phyloP scores from a whole-genome alignment of 2,329 filamentous ascomycete species.

The Botrytis byssoidea region DNA sequence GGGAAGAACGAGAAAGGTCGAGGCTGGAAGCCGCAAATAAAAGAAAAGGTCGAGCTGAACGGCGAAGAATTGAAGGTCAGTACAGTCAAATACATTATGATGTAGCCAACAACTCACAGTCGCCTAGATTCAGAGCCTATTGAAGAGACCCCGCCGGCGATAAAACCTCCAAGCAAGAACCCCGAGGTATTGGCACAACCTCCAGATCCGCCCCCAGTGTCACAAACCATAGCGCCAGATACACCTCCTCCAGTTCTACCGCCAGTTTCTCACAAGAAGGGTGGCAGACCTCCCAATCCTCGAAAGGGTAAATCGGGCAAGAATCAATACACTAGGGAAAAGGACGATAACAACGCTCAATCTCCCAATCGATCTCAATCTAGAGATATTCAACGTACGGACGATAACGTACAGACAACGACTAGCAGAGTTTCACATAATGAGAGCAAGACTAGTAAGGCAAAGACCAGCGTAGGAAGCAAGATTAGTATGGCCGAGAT shows the following conservation, averaged over 20 bases:
- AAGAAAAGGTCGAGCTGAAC: slow-evolving; percentile 77
- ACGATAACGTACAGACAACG: slow-evolving; percentile 52
- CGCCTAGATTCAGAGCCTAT: slow-evolving; percentile 67
- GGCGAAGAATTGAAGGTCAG: slow-evolving; percentile 77
- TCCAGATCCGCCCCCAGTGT: slow-evolving; percentile 47
- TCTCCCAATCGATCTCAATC: slow-evolving; percentile 54
- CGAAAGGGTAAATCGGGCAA: slow-evolving; percentile 67
- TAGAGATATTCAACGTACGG: slow-evolving; percentile 42
- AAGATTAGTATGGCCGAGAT: slow-evolving; percentile 86
- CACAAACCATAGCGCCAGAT: slow-evolving; percentile 47
- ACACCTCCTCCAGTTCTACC: slow-evolving; percentile 47
- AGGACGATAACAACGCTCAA: slow-evolving; percentile 55
- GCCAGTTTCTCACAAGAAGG: slow-evolving; percentile 58
- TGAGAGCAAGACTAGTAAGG: slow-evolving; percentile 37
- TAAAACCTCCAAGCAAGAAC: slow-evolving; percentile 39
- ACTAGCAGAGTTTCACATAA: slow-evolving; percentile 40
- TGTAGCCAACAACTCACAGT: slow-evolving; percentile 41
- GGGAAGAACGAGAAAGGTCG: slow-evolving; percentile 72
- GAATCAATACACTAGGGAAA: slow-evolving; percentile 81
- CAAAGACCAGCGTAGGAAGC: slow-evolving; percentile 43
- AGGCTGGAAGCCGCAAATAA: slow-evolving; percentile 73
- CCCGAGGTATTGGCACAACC: slow-evolving; percentile 33
- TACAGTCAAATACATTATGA: slow-evolving; percentile 10
- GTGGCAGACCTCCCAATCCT: slow-evolving; percentile 59
- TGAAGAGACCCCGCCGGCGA: slow-evolving; percentile 60